Base-by-base conservation (phyloP, 23 red algal species). In the Chondrus crispus region DNA sequence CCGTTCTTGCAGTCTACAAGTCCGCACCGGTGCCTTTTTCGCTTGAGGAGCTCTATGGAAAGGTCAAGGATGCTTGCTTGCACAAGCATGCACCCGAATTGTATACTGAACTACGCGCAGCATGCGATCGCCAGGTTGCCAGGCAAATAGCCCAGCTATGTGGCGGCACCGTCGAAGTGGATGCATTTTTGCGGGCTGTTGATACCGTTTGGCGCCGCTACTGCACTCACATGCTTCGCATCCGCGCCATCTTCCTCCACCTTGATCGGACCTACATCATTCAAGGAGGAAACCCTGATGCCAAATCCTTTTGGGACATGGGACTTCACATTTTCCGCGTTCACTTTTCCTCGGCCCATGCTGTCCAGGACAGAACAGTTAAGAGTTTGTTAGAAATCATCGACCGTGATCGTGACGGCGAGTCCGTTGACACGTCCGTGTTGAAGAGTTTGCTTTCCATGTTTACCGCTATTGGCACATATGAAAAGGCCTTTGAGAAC, bases 211-310 rank as follows among this genome's bases (percentile, higher is more conserved):
- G 97, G 97, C 45, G 92, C 10, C 5, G 64, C 9, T 85, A 95
- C 60, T 96, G 93, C 58, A 47, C 77, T 3, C 89, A 92, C 45
- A 95, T 96, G 91, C 48, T 85, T 19, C 75, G 80, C 24, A 92
- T 99, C 32, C 54, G 94, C 53, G 68, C 80, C 66, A 96, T 99
- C 64, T 96, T 99, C 57, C 94, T 96, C 37, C 85, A 93, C 85
- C 57, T 99, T 33, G 97, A 99, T 72, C 88, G 97, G 30, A 94
- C 85, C 14, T 99, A 99, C 68, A 95, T 95, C 2, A 66, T 94
- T 7, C 85, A 93, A 26, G 66, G 46, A 20, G 84, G 68, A 13
- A 88, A 84, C 24, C 58, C 81, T 1, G 44, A 92, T 0, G 93
- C 88, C 3, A 46, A 73, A 6, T 76, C 79, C 20, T 85, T 96